A percentile compares a stretch with the other conserved stretches of the same genome.
phyloP scores from a whole-genome alignment of 345 rosid species.

The Conringia planisiliqua region DNA sequence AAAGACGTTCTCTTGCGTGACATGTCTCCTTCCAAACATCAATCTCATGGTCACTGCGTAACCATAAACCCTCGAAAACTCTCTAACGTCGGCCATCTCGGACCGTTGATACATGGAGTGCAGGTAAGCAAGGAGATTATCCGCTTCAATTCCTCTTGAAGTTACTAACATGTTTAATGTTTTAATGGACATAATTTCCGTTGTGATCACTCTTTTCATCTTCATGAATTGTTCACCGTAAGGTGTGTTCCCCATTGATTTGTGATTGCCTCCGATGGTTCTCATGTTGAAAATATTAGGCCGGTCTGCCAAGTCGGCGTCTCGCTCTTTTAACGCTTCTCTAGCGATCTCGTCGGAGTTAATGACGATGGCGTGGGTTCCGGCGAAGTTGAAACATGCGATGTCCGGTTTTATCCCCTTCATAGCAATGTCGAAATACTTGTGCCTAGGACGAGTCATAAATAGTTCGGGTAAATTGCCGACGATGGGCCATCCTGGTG shows the following conservation, averaged over 20 bases:
- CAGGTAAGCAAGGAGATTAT: slow-evolving; percentile 40
- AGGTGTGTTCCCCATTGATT: slow-evolving; percentile 13
- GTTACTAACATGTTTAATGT: slow-evolving; percentile 29
- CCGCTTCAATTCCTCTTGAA: slow-evolving; percentile 45
- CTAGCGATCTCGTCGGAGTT: slow-evolving; percentile 36
- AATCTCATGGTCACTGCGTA: slow-evolving; percentile 29
- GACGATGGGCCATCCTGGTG: slow-evolving; percentile 41
- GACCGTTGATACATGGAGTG: slow-evolving; percentile 32
- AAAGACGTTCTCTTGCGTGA: neutral
- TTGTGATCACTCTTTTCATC: slow-evolving; percentile 39
- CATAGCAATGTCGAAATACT: slow-evolving; percentile 32
- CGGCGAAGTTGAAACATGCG: slow-evolving; percentile 42
- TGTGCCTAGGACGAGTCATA: slow-evolving; percentile 22
- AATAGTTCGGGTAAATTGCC: slow-evolving; percentile 36
- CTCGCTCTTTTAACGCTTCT: slow-evolving; percentile 39
- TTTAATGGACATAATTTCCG: slow-evolving; percentile 24
- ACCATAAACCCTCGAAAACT: slow-evolving; percentile 26
- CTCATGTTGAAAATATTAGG: slow-evolving; percentile 11
- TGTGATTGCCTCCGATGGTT: slow-evolving; percentile 17
- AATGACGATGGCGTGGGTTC: slow-evolving; percentile 27
- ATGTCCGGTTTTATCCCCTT: slow-evolving; percentile 29
- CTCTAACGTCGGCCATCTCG: slow-evolving; percentile 17
- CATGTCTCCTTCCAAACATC: slow-evolving; percentile 24
- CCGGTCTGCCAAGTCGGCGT: slow-evolving; percentile 35
- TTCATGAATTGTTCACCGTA: slow-evolving; percentile 41